phyloP scores from a whole-genome alignment of 1,284 basidiomycete genomes.

The Tylopilus sp. region DNA sequence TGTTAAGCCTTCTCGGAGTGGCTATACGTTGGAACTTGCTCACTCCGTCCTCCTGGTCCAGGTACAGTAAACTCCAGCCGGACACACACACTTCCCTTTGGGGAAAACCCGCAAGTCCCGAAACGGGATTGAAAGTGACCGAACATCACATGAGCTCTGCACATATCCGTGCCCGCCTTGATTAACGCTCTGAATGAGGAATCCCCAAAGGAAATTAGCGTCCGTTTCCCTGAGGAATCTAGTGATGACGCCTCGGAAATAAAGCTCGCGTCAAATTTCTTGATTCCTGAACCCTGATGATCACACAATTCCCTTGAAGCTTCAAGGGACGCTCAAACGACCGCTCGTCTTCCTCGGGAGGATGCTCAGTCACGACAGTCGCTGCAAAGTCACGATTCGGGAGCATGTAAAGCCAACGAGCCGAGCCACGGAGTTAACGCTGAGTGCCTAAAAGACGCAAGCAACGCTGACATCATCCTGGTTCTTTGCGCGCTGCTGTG shows the following conservation, averaged over 20 bases:
- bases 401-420: neutral
- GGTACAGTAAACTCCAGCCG: neutral
- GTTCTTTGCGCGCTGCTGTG: slow-evolving; percentile 4
- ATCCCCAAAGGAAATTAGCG: neutral
- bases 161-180: neutral
- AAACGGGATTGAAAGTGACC: neutral
- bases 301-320: neutral
- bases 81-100: slow-evolving; percentile 1
- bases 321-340: neutral
- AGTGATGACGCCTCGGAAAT: slow-evolving; percentile 4
- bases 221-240: neutral
- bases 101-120: neutral
- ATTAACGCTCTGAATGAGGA: slow-evolving; percentile 2
- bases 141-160: neutral
- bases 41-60: slow-evolving; percentile 3
- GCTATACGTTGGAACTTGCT: neutral
- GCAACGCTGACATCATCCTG: slow-evolving; percentile 11
- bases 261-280: neutral
- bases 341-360: neutral
- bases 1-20: neutral
- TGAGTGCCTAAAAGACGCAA: slow-evolving; percentile 8
- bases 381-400: slow-evolving; percentile 8
- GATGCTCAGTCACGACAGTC: neutral
- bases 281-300: slow-evolving; percentile 6
- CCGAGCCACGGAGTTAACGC: slow-evolving; percentile 3